Conservation (phyloP, 106 monocot genomes). For the Dioscorea zingiberensis region DNA sequence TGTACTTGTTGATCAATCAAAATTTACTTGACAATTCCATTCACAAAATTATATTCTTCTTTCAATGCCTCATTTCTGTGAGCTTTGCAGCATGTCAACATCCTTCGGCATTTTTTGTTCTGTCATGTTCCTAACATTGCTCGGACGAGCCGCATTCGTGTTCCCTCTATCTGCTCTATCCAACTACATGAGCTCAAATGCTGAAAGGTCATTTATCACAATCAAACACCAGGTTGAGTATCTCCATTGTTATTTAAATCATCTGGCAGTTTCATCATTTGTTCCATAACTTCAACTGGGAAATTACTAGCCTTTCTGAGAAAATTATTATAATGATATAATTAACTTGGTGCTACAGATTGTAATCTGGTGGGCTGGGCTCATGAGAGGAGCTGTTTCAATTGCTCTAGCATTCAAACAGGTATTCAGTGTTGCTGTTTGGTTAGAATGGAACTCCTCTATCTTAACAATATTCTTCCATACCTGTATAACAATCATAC, state of each 20-base stretch:
- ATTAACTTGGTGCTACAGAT: conserved; percentile 37
- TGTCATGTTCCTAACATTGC: conserved; percentile 37
- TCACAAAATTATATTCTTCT: background rate
- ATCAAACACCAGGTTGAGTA: conserved; percentile 55
- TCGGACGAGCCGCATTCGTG: conserved; percentile 85
- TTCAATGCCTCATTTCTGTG: too few relatives aligned
- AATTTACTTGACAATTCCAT: background rate
- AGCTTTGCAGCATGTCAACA: conserved; percentile 45
- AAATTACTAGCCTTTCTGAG: background rate
- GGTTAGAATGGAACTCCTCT: too few relatives aligned
- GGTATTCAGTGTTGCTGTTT: conserved; percentile 11
- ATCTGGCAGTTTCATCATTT: too few relatives aligned
- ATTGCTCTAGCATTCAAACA: conserved; percentile 79
- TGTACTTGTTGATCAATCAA: too few relatives aligned
- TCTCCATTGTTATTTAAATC: background rate
- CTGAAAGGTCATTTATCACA: conserved; percentile 40
- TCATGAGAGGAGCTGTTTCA: conserved; percentile 91
- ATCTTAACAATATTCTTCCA: too few relatives aligned
- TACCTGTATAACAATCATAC: background rate
- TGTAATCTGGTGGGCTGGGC: conserved; percentile 95
- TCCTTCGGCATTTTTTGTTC: conserved; percentile 44
- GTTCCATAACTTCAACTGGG: too few relatives aligned
- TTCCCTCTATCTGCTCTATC: conserved; percentile 71
- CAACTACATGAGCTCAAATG: conserved; percentile 52
- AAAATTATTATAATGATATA: too few relatives aligned